Evolutionary conservation across 352 stramenopile genomes (phyloP), one percentile per base, ranked within the genome.

Genomic region (Poterioochromonas sp.): DNA sequence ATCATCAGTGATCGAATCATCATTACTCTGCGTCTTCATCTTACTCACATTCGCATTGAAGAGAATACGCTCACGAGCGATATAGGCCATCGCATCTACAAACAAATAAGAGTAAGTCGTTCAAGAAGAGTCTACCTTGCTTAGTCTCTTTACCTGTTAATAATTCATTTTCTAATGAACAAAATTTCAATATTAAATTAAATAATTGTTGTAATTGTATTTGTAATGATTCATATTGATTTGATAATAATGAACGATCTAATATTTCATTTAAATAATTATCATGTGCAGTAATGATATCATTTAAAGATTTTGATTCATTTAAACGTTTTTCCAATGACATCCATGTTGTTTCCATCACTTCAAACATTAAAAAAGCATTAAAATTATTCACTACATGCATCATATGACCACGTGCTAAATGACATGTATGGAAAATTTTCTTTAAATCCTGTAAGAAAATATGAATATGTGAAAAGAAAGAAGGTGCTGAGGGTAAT

Each of bases 401-500:
- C 76, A 97, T 93, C 95, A 99, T 98, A 62, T 97, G 90, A 34
- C 95, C 95, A 40, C 95, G 89, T 65, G 96, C 88, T 22, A 98
- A 87, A 76, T 97, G 92, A 79, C 94, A 96, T 44, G 88, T 89
- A 83, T 97, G 91, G 37, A 99, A 86, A 29, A 95, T 81, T 73
- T 80, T 80, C 51, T 76, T 32, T 12, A 68, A 5, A 40, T 68
- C 58, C 5, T 40, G 5, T 26, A 58, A 58, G n/a, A n/a, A n/a
- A 20, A 53, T 20, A 53, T 53, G 44, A 53, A 8, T 53, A 20
- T 20, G 8, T 22, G 51, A 22, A 8, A 12, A 29, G 8, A 62
- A 32, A 62, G 8, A 32, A 34, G 8, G 8, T 29, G 26, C 12
- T 22, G 62, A 40, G 26, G 47, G 47, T 58, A 58, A 26, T 58